These are phyloP conservation scores for Russula vinacea DNA, from an alignment of 768 basidiomycete species.

Conservation along the genomic window DNA sequence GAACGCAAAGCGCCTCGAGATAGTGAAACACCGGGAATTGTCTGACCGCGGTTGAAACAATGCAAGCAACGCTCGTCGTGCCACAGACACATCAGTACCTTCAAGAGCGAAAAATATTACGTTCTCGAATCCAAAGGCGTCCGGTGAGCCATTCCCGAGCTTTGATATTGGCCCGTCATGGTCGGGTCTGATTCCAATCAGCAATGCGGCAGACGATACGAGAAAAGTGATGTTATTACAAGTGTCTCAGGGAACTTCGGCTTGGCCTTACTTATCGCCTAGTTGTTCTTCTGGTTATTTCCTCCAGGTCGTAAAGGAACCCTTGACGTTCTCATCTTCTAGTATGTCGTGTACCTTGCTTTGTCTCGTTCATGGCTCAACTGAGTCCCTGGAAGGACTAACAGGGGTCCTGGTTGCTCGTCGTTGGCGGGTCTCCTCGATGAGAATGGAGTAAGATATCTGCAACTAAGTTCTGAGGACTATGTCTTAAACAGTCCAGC, in stretches of 20 bases:
- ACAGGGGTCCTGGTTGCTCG: conserved; percentile 79
- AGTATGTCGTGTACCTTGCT: conserved; percentile 39
- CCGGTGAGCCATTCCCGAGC: conserved; percentile 60
- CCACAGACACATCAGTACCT: conserved; percentile 7
- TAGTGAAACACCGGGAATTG: conserved; percentile 12
- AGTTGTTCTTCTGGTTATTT: conserved; percentile 87
- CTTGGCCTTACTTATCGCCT: background rate
- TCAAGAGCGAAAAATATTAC: conserved; percentile 56
- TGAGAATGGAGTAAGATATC: conserved; percentile 63
- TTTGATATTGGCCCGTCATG: conserved; percentile 76
- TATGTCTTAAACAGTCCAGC: conserved; percentile 41
- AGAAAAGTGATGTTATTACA: conserved; percentile 50
- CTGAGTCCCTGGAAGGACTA: conserved; percentile 49
- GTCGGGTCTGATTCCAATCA: conserved; percentile 73
- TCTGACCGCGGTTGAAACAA: conserved; percentile 8
- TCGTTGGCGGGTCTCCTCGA: conserved; percentile 68
- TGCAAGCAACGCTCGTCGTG: background rate
- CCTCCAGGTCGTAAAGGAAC: conserved; percentile 72
- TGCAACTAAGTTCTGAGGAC: conserved; percentile 4
- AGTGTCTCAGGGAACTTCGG: background rate
- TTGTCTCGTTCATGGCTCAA: no score
- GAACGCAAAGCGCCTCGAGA: conserved; percentile 20
- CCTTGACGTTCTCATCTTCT: conserved; percentile 70
- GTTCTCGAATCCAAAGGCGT: conserved; percentile 64
- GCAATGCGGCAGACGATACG: conserved; percentile 51